Evolutionary conservation across 495 filamentous ascomycete genomes (phyloP), one percentile per base, ranked within the genome.

Genomic region (Durotheca rogersii): DNA sequence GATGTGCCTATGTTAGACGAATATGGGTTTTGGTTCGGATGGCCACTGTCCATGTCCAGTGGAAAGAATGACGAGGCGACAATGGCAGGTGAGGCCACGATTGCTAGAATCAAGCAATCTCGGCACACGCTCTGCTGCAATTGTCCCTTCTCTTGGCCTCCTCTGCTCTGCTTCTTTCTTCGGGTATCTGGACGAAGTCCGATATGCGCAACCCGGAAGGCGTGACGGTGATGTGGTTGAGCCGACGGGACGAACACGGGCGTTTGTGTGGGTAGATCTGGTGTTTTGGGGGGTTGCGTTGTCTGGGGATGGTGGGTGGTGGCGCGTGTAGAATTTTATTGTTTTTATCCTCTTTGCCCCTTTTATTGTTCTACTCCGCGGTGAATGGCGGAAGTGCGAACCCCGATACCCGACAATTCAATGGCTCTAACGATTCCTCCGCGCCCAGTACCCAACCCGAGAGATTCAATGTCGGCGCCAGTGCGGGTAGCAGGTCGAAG

Each of bases 1-100:
- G 67, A 58, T 6, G 66, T 61, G 66, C 55, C 60, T 61, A 69
- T 47, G 49, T 66, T 60, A 61, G 62, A 61, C 58, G 58, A 45
- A 56, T 66, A 67, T 31, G 56, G 61, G 53, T 62, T 47, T 40
- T 57, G 56, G 53, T 62, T 49, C 48, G 56, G 48, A 40, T 49
- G 58, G 61, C 46, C 44, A 58, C 57, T 63, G 58, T 67, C 64
- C 64, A 67, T 67, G 44, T 61, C 64, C 60, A 52, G 27, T 19
- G 19, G 23, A 46, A 23, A 57, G 39, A 37, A 30, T 56, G 41
- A 39, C 41, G 30, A 41, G 45, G 42, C 39, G 44, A 41, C 46
- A 43, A 47, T 51, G 60, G 58, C 47, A 54, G 33, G 44, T 49
- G 48, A 58, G 51, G 47, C 51, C 54, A 65, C 55, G 59, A 59